phyloP scores from a whole-genome alignment of 2,329 filamentous ascomycete genomes.

The Peltaster fructicola region DNA sequence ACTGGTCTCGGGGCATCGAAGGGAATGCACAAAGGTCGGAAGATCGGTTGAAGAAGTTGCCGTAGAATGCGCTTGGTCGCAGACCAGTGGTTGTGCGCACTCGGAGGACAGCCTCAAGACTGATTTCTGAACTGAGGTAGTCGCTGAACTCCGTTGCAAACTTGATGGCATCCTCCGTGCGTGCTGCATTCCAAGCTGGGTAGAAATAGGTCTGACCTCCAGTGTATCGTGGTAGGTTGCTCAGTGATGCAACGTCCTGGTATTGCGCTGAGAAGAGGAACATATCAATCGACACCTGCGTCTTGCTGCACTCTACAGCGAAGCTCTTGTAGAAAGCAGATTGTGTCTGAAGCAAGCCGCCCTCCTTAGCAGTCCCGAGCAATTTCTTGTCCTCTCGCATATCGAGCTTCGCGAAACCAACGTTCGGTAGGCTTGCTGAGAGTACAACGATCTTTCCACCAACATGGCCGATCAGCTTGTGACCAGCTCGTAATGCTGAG shows the following conservation, averaged over 20 bases:
- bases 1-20: constrained; percentile 91
- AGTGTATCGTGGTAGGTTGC: constrained; percentile 88
- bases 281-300: constrained; percentile 97
- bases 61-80: constrained; percentile 95
- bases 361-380: constrained; percentile 85
- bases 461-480: constrained; percentile 86
- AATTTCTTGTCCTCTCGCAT: constrained; percentile 95
- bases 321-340: constrained; percentile 99
- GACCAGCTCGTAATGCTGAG: constrained; percentile 75
- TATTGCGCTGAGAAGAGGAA: constrained; percentile 93
- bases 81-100: constrained; percentile 88
- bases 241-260: constrained; percentile 90
- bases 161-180: constrained; percentile 90
- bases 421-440: constrained; percentile 73
- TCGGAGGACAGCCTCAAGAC: constrained; percentile 83
- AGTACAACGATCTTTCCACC: constrained; percentile 91
- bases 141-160: constrained; percentile 95
- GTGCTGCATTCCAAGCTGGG: constrained; percentile 87
- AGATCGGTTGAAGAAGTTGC: constrained; percentile 98
- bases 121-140: constrained; percentile 91
- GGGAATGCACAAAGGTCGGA: constrained; percentile 97
- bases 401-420: constrained; percentile 77
- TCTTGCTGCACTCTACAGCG: constrained; percentile 96
- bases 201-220: constrained; percentile 98
- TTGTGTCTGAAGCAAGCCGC: constrained; percentile 66